phyloP scores from a whole-genome alignment of 176 grass and related monocot species.

The Carex kokanica region DNA sequence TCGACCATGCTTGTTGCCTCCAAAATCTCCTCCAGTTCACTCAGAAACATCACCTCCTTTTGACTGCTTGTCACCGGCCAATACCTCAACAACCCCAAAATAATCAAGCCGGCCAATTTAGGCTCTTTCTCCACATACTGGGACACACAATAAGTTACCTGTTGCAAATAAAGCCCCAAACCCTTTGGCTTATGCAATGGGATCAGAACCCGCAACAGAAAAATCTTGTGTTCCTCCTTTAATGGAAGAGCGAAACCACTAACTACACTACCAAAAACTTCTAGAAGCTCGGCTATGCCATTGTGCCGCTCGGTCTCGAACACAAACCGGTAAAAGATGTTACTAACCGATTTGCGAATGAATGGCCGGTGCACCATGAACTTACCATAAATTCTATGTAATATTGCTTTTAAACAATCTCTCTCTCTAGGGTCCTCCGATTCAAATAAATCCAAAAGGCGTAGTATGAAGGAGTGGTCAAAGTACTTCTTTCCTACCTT shows the following conservation, averaged over 20 bases:
- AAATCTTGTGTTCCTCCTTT: slow-evolving; percentile 97
- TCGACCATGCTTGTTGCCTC: slow-evolving; percentile 65
- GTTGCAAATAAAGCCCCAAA: slow-evolving; percentile 87
- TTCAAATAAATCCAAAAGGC: slow-evolving; percentile 81
- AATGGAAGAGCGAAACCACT: slow-evolving; percentile 91
- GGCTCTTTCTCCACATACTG: slow-evolving; percentile 97
- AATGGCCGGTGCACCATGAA: slow-evolving; percentile 99
- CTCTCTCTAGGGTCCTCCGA: slow-evolving; percentile 94
- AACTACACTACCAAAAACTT: slow-evolving; percentile 91
- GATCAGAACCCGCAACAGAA: slow-evolving; percentile 70
- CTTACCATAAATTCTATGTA: slow-evolving; percentile 93
- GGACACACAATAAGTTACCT: slow-evolving; percentile 82
- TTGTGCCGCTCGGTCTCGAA: slow-evolving; percentile 86
- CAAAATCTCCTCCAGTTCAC: slow-evolving; percentile 87
- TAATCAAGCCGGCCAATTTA: slow-evolving; percentile 63
- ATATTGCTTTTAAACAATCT: slow-evolving; percentile 87
- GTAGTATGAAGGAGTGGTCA: slow-evolving; percentile 85
- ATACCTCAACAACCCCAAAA: slow-evolving; percentile 75
- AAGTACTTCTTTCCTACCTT: slow-evolving; percentile 92
- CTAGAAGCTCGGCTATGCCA: slow-evolving; percentile 89
- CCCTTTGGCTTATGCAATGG: slow-evolving; percentile 88
- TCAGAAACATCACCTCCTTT: slow-evolving; percentile 99
- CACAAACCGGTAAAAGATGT: slow-evolving; percentile 92
- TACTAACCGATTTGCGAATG: slow-evolving; percentile 83
- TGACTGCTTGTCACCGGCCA: slow-evolving; percentile 95